phyloP scores from a whole-genome alignment of 129 eudicot genomes.

The Ambrosia trifida region DNA sequence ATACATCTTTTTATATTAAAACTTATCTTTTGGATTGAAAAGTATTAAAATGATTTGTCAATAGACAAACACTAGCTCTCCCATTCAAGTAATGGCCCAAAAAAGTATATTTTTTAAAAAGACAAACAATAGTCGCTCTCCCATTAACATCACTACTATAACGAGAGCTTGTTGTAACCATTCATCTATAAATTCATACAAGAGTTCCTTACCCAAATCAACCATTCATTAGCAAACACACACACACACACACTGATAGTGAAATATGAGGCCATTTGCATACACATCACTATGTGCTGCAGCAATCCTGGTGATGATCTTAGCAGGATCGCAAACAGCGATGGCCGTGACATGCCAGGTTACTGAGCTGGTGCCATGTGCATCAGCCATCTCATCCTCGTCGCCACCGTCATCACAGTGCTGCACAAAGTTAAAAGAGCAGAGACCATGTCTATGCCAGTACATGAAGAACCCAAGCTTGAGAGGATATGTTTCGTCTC shows the following conservation, averaged over 20 bases:
- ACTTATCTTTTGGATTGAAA: too few species aligned
- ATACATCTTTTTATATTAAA: too few species aligned
- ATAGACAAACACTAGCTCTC: too few species aligned
- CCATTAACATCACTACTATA: background rate
- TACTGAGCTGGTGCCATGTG: constrained; percentile 16
- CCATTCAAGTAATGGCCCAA: too few species aligned
- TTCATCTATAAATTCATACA: constrained; percentile 15
- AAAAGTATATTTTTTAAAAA: too few species aligned
- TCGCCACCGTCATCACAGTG: constrained; percentile 3
- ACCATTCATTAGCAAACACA: background rate
- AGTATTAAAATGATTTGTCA: too few species aligned
- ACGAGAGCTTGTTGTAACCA: background rate
- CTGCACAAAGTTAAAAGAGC: constrained; percentile 19
- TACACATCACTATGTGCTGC: background rate
- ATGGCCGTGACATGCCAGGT: constrained; percentile 25
- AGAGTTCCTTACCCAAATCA: background rate
- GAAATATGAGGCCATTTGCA: constrained; percentile 1
- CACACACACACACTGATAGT: background rate
- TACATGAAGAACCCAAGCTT: constrained; percentile 25
- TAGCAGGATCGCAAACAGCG: constrained; percentile 1
- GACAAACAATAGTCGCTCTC: too few species aligned
- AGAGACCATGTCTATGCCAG: constrained; percentile 17
- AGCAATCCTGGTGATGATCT: constrained; percentile 13
- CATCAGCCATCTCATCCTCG: background rate
- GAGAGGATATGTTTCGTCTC: constrained; percentile 9